Evolutionary conservation across 1,139 yeast species (phyloP).

Genomic region (Meyerozyma smithsonii): DNA sequence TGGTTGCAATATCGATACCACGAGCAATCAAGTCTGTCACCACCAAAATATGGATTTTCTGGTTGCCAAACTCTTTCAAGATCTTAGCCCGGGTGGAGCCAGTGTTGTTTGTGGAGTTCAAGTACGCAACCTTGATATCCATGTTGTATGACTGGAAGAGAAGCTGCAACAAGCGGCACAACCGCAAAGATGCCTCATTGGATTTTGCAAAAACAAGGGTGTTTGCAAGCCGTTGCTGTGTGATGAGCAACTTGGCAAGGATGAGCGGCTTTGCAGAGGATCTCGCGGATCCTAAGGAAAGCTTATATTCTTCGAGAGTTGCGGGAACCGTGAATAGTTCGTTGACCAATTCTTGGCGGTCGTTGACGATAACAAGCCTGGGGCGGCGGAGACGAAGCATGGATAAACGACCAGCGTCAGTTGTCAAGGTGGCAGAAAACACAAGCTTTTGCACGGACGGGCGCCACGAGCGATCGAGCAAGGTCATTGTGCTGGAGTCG

Average conservation of each 20-base stretch:
- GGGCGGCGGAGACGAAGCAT: slow-evolving; percentile 66
- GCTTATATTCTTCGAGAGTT: slow-evolving; percentile 46
- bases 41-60: slow-evolving; percentile 52
- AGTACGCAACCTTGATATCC: slow-evolving; percentile 24
- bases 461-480: slow-evolving; percentile 21
- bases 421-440: slow-evolving; percentile 90
- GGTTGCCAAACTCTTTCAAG: slow-evolving; percentile 53
- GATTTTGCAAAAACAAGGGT: slow-evolving; percentile 75
- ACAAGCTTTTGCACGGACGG: slow-evolving; percentile 53
- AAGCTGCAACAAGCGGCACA: slow-evolving; percentile 55
- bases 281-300: slow-evolving; percentile 52
- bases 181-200: slow-evolving; percentile 78
- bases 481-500: slow-evolving; percentile 21
- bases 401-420: slow-evolving; percentile 84
- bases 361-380: slow-evolving; percentile 65
- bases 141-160: slow-evolving; percentile 36
- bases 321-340: slow-evolving; percentile 56
- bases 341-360: slow-evolving; percentile 42
- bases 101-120: slow-evolving; percentile 50
- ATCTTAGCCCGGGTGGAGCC: slow-evolving; percentile 37
- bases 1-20: slow-evolving; percentile 78
- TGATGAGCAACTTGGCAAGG: slow-evolving; percentile 50
- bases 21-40: slow-evolving; percentile 94
- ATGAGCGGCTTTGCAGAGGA: slow-evolving; percentile 70
- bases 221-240: slow-evolving; percentile 26